Base-by-base conservation (phyloP, 345 rosid species). In the Zanthoxylum bungeanum region DNA sequence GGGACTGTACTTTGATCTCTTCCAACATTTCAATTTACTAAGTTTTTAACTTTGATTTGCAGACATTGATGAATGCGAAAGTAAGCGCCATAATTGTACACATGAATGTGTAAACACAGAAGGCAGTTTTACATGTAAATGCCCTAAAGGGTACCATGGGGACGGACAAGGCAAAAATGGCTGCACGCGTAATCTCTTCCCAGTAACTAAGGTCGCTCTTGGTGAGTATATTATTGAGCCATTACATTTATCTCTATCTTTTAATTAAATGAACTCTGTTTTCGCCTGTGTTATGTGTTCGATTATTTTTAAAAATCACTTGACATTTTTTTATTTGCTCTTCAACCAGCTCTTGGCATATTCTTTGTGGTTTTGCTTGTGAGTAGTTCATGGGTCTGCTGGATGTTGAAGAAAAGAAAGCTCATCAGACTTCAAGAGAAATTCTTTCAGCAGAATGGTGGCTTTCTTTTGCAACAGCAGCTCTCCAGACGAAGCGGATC, bases 401-500 rank as follows among this genome's bases (percentile, higher is more conserved):
- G 10, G 52, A 42, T 42, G 22, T 1, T 57, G 3, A 69, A 42
- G 73, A 69, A 44, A 57, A 37, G 56, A 44, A 69, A 42, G 53
- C 28, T 58, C 12, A 69, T 69, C 7, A 30, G 33, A 30, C 30
- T 69, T 2, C 30, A 42, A 30, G 56, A 68, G 12, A 58, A 69
- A 28, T 69, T 69, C 55, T 58, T 68, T 2, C 37, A 57, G n/a
- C 64, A 69, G 7, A 69, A 69, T 12, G 73, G 73, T 3, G 73
- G 73, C 2, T 58, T 42, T n/a, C 30, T 69, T 47, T 27, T 69
- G 42, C 73, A 69, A 5, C 55, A 55, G 36, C 36, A 42, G 10
- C 39, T 57, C 25, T 28, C 55, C 0, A 31, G 21, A 0, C 46
- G 75, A 53, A 27, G 34, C 16, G 75, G 75, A 58, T 74, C 79